A percentile compares a stretch with the other conserved stretches of the same genome.
phyloP scores from a whole-genome alignment of 257 asterid species.

The Ligustrum vulgare region DNA sequence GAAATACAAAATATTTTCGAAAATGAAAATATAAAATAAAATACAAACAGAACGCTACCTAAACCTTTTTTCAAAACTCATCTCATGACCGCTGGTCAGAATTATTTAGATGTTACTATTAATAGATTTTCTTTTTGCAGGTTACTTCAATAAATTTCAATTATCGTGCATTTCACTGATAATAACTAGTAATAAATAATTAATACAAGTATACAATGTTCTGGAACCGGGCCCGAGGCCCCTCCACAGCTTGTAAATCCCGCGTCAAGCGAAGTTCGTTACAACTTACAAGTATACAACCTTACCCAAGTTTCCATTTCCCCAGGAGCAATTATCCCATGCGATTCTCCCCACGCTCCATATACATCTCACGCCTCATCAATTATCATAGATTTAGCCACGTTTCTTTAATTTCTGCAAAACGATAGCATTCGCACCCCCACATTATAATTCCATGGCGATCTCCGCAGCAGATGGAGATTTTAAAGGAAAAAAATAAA shows the following conservation, averaged over 20 bases:
- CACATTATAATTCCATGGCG: not conserved
- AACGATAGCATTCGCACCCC: not conserved
- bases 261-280: constrained; percentile 15
- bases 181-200: too few species aligned
- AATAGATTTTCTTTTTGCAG: too few species aligned
- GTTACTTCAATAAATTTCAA: too few species aligned
- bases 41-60: too few species aligned
- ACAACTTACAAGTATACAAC: constrained; percentile 12
- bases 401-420: not conserved
- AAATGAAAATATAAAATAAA: too few species aligned
- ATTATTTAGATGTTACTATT: too few species aligned
- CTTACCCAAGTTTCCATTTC: not conserved
- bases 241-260: not conserved
- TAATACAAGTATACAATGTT: not conserved
- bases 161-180: too few species aligned
- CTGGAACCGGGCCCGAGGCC: not conserved
- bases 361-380: not conserved
- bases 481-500: not conserved
- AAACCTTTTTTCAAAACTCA: too few species aligned
- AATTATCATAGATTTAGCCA: not conserved
- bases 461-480: not conserved
- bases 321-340: not conserved
- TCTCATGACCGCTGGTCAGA: too few species aligned
- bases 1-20: too few species aligned
- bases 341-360: not conserved